Evolutionary conservation across 2,329 filamentous ascomycete species (phyloP).

Genomic region (Trichophyton simii): DNA sequence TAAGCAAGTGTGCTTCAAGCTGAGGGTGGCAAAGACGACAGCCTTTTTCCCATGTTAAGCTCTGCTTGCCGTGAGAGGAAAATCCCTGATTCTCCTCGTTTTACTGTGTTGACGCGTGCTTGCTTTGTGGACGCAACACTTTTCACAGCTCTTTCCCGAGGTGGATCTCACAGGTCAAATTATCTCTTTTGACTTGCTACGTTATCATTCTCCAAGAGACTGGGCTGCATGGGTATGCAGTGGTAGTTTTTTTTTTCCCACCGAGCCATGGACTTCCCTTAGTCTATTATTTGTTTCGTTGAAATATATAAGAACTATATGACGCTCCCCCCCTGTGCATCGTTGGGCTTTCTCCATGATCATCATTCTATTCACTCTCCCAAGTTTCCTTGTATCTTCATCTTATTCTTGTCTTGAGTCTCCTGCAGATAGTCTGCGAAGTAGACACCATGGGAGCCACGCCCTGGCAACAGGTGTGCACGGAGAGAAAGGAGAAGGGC

Average conservation of each 20-base stretch:
- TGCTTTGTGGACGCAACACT: background rate
- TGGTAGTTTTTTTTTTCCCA: no score
- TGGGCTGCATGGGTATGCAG: no score
- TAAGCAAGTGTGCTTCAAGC: background rate
- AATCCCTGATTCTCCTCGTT: background rate
- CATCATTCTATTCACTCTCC: background rate
- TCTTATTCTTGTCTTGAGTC: background rate
- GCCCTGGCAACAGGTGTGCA: background rate
- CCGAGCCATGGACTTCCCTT: background rate
- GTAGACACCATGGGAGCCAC: background rate
- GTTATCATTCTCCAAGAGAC: no score
- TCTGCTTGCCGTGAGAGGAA: background rate
- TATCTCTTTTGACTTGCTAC: background rate
- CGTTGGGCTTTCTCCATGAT: background rate
- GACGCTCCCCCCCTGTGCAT: background rate
- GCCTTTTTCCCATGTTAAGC: no score
- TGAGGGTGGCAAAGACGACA: background rate
- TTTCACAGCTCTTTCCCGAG: background rate
- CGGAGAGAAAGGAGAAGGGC: background rate
- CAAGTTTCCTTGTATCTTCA: background rate
- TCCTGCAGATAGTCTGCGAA: background rate
- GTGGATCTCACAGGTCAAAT: background rate
- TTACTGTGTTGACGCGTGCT: background rate
- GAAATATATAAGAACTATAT: background rate
- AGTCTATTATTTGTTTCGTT: background rate